Base-by-base conservation (phyloP, 345 rosid genomes). In the Salix udensis region DNA sequence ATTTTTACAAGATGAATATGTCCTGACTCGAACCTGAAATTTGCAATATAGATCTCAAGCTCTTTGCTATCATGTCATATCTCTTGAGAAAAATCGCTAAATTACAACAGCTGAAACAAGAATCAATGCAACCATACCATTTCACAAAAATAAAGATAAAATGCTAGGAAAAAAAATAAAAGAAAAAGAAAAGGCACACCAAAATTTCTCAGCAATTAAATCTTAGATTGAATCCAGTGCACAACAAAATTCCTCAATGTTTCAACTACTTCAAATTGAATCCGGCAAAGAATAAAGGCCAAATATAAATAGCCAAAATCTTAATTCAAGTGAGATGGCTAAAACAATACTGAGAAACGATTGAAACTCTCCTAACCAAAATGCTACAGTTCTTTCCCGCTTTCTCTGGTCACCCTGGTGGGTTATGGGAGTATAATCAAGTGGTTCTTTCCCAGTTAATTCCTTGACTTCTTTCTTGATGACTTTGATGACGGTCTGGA, bases 401-500 rank as follows among this genome's bases (percentile, higher is more conserved):
- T 9, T 31, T 58, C 15, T 46, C 50, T 46, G 50, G 50, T 15
- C 50, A 46, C 50, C 50, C 50, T 46, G 50, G 28, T 69, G 12
- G 42, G 50, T 13, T 13, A 7, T 23, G n/a, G 48, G n/a, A 42
- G 75, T 2, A 26, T 28, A 7, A 28, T 40, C 5, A n/a, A 15
- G 46, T 39, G 76, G 2, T 23, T 66, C 69, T 64, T 53, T 73
- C 65, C 76, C 13, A 3, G 26, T 86, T 78, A 94, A 72, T 88
- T 89, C 85, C 97, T 91, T 1, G 97, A 93, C 85, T 95, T 93
- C 89, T 95, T 95, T 83, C 91, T 93, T 7, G 97, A 87, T 48
- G 95, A 88, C 87, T 91, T 91, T n/a, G 98, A 88, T 24, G 92
- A 86, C 69, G 91, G 85, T 79, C 87, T 87, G 31, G 97, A 78